Conservation (phyloP, 805 yeast genomes). For the Ogataea thermomethanolica region DNA sequence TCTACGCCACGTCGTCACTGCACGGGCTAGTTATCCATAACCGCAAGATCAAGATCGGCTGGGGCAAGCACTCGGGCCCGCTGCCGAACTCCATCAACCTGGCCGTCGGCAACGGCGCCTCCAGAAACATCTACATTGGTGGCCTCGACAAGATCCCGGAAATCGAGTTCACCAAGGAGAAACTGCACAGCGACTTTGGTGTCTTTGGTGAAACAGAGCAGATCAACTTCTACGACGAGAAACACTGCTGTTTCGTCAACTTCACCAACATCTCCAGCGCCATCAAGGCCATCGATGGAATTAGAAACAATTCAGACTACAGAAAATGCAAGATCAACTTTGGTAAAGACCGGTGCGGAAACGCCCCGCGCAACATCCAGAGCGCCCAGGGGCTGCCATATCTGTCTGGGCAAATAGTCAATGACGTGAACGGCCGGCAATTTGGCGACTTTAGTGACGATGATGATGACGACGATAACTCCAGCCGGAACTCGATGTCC, state of each 20-base stretch:
- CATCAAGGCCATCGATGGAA: constrained; percentile 87
- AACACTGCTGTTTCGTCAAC: constrained; percentile 87
- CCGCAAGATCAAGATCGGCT: constrained; percentile 85
- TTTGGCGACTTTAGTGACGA: constrained; percentile 23
- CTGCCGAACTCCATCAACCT: constrained; percentile 79
- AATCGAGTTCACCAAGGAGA: constrained; percentile 33
- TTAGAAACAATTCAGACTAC: constrained; percentile 70
- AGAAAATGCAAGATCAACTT: constrained; percentile 76
- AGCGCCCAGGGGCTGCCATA: constrained; percentile 8
- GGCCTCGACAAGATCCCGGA: constrained; percentile 34
- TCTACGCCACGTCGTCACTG: constrained; percentile 88
- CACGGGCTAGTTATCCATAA: constrained; percentile 86
- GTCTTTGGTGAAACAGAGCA: constrained; percentile 95
- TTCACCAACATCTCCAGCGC: constrained; percentile 90
- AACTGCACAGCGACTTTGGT: constrained; percentile 68
- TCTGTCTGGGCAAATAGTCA: constrained; percentile 15
- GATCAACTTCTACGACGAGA: constrained; percentile 78
- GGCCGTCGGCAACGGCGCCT: constrained; percentile 92
- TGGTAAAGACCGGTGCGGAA: constrained; percentile 95
- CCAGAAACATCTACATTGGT: constrained; percentile 90
- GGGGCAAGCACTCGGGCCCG: constrained; percentile 98
- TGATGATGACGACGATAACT: constrained; percentile 6
- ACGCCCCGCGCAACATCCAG: constrained; percentile 74
- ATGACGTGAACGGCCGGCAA: constrained; percentile 19
- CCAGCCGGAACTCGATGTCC: background rate